Percentiles rank a stretch among this genome's conserved stretches.
Evolutionary conservation across 805 yeast species (phyloP).

Genomic region (Wickerhamiella kurtzmanii): DNA sequence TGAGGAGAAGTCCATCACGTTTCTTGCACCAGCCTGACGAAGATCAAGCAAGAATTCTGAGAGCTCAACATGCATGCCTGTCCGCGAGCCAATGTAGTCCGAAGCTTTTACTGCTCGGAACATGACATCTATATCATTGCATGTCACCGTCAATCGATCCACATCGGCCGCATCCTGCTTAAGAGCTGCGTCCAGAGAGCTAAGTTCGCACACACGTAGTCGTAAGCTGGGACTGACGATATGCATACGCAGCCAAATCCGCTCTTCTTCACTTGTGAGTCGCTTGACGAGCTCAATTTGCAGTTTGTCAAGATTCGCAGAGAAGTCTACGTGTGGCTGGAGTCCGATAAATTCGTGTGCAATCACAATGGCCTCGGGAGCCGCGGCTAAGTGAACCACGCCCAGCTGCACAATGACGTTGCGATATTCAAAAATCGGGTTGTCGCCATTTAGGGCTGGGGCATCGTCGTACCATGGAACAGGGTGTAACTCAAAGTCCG

Average conservation of each 20-base stretch:
- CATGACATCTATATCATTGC: constrained; percentile 13
- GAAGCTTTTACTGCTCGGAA: not conserved
- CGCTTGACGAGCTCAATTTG: constrained; percentile 45
- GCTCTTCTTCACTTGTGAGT: constrained; percentile 23
- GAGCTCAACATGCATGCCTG: constrained; percentile 11
- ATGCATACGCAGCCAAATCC: constrained; percentile 4
- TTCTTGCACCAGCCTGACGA: constrained; percentile 10
- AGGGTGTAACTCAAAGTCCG: constrained; percentile 7
- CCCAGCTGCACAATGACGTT: constrained; percentile 44
- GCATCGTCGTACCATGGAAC: constrained; percentile 13
- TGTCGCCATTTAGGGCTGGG: constrained; percentile 33
- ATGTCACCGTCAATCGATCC: constrained; percentile 5
- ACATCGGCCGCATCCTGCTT: constrained; percentile 9
- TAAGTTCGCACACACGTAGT: constrained; percentile 26
- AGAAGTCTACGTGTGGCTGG: constrained; percentile 30
- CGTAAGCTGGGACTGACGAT: constrained; percentile 35
- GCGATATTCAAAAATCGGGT: constrained; percentile 27
- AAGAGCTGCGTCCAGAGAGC: not conserved
- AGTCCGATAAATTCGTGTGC: constrained; percentile 29
- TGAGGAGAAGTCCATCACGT: constrained; percentile 6
- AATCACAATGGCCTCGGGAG: constrained; percentile 34
- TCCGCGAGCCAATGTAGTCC: not conserved
- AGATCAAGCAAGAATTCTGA: constrained; percentile 18
- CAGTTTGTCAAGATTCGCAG: constrained; percentile 45
- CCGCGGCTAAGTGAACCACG: constrained; percentile 32